Evolutionary conservation across 1,284 basidiomycete species (phyloP), one percentile per base, ranked within the genome.

Genomic region (Ustilago bromivora): DNA sequence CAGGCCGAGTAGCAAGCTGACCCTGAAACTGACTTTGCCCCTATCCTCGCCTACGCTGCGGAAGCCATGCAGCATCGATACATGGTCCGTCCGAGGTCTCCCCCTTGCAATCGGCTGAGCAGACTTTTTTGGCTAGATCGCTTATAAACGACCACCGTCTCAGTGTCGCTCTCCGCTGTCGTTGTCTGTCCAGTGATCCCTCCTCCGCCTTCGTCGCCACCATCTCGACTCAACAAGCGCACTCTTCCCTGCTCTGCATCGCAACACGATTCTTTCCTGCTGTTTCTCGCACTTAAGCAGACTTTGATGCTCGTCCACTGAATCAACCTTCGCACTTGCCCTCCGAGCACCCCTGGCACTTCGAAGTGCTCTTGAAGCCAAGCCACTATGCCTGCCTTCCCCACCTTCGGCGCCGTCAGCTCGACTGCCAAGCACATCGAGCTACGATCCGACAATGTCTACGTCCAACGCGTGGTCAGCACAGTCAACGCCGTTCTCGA

Each of bases 361-460:
- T 19, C 19, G n/a, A 11, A 11, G 43, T 32, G 23, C 49, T 51
- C 12, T 17, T 17, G 15, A 23, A 9, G 23, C n/a, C 28, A 23
- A 9, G 23, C n/a, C 28, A 49, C 28, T 0, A 76, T 76, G 73
- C 68, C 68, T 0, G 68, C 73, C 19, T 76, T 76, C 28, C 23
- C 68, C 9, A 49, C 68, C 10, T 62, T 62, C 32, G 56, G 59
- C 53, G 47, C 58, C 15, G 67, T 59, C 43, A 47, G 46, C 38
- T 61, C 72, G 53, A 15, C 61, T 10, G 43, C 46, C 41, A 63
- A 56, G 31, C 64, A 58, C 28, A 56, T 75, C 19, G 58, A 66
- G 31, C 58, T 76, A 10, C 69, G 66, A 23, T 46, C 70, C n/a
- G 70, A 72, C 36, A 68, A 72, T 55, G 69, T 54, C 13, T 51